Percentiles rank a stretch among this genome's conserved stretches.
These are phyloP conservation scores for Lanmaoa pseudosensibilis DNA, from an alignment of 768 basidiomycete species.

Conservation along the genomic window DNA sequence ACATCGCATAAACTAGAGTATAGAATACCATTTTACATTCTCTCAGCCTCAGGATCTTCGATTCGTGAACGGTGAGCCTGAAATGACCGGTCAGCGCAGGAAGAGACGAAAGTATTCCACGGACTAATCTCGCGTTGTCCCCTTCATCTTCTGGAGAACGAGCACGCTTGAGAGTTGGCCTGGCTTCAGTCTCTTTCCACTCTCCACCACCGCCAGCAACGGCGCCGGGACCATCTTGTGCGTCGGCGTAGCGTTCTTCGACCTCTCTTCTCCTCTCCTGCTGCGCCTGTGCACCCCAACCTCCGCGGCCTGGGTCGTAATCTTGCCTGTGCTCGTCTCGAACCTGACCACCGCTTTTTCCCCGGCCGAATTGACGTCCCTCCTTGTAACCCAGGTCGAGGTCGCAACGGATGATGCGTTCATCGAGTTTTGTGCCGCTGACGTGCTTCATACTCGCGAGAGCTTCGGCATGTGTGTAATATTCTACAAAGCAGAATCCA, in stretches of 20 bases:
- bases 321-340: conserved; percentile 97
- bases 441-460: conserved; percentile 91
- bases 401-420: conserved; percentile 97
- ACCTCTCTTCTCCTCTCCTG: conserved; percentile 76
- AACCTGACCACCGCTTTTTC: conserved; percentile 95
- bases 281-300: conserved; percentile 89
- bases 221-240: conserved; percentile 74
- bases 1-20: conserved; percentile 26
- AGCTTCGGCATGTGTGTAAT: conserved; percentile 93
- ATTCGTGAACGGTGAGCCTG: conserved; percentile 61
- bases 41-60: conserved; percentile 65
- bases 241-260: conserved; percentile 84
- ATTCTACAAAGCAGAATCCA: conserved; percentile 95
- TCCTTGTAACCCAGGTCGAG: conserved; percentile 96
- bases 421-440: conserved; percentile 97
- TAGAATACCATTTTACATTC: conserved; percentile 52
- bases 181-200: conserved; percentile 69
- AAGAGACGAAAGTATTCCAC: conserved; percentile 25
- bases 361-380: conserved; percentile 94
- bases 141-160: conserved; percentile 80
- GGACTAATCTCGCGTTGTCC: conserved; percentile 54
- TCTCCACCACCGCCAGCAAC: conserved; percentile 84
- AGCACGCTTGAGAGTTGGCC: conserved; percentile 57
- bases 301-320: conserved; percentile 94
- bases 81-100: conserved; percentile 6